Percentiles rank a stretch among this genome's conserved stretches.
phyloP scores from a whole-genome alignment of 2,329 filamentous ascomycete species.

The Eurotiales sp. region DNA sequence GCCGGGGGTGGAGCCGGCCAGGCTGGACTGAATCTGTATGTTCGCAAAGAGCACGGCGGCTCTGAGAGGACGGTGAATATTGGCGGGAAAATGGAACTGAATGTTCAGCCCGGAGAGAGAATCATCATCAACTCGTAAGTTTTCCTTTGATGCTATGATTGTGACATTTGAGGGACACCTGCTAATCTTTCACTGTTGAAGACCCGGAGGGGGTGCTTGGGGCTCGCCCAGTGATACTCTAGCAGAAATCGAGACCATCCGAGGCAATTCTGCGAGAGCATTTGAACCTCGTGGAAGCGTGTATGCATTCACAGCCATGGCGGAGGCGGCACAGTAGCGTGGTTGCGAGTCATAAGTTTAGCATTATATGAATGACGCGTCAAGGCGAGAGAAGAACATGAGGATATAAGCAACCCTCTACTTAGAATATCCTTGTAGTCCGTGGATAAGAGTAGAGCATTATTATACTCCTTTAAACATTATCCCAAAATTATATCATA shows the following conservation, averaged over 20 bases:
- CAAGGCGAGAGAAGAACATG: no score
- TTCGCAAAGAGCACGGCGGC: slow-evolving; percentile 15
- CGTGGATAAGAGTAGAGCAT: no score
- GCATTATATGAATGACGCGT: neutral
- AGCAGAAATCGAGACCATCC: neutral
- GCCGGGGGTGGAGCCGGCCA: slow-evolving; percentile 11
- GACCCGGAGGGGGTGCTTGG: slow-evolving; percentile 13
- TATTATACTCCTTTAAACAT: no score
- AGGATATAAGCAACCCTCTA: no score
- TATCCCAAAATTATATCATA: no score
- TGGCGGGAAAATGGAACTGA: slow-evolving; percentile 21
- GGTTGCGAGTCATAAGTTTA: neutral
- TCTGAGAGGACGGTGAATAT: slow-evolving; percentile 19
- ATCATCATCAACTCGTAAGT: slow-evolving; percentile 13
- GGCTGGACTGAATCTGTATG: slow-evolving; percentile 12
- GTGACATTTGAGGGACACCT: neutral
- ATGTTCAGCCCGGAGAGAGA: slow-evolving; percentile 11
- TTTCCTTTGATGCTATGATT: no score
- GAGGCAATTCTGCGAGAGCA: neutral
- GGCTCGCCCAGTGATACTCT: neutral
- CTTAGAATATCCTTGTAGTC: no score
- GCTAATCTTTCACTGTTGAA: neutral
- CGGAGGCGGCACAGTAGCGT: slow-evolving; percentile 10
- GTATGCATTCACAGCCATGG: slow-evolving; percentile 7
- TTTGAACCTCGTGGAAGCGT: slow-evolving; percentile 13